A percentile compares a stretch with the other conserved stretches of the same genome.
phyloP scores from a whole-genome alignment of 164 flowering plant species.

The Santalum album region DNA sequence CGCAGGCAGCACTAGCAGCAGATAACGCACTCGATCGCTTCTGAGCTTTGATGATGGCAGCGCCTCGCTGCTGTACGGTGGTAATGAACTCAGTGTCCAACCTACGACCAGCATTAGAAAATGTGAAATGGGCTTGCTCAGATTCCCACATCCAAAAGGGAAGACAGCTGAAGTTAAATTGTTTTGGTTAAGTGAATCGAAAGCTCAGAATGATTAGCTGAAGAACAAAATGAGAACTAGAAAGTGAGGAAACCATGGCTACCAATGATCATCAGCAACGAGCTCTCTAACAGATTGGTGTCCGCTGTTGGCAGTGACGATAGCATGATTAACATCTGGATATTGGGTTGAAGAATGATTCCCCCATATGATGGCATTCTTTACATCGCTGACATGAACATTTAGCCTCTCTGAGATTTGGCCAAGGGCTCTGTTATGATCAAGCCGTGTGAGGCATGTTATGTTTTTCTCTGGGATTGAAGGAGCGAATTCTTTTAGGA shows the following conservation, averaged over 20 bases:
- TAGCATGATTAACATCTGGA: conserved; percentile 84
- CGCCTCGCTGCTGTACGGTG: conserved; percentile 76
- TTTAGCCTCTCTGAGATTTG: conserved; percentile 69
- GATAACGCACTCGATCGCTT: conserved; percentile 87
- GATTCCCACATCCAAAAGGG: too few relatives aligned
- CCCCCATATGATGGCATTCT: conserved; percentile 87
- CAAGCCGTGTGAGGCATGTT: conserved; percentile 78
- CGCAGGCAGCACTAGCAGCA: conserved; percentile 90
- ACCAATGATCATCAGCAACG: conserved; percentile 64
- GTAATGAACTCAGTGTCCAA: conserved; percentile 59
- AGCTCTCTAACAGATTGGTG: conserved; percentile 48
- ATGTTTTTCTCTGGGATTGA: conserved; percentile 84
- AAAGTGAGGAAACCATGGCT: conserved; percentile 3
- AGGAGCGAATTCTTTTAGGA: conserved; percentile 83
- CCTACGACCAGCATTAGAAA: conserved; percentile 32
- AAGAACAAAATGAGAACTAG: background rate
- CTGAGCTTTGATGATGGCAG: conserved; percentile 71
- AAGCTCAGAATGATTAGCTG: too few relatives aligned
- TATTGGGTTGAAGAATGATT: conserved; percentile 91
- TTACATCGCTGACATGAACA: conserved; percentile 57
- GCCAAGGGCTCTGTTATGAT: conserved; percentile 83
- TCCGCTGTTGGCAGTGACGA: conserved; percentile 37
- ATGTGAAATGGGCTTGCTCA: too few relatives aligned
- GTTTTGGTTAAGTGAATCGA: too few relatives aligned
- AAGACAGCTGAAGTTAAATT: too few relatives aligned